Evolutionary conservation across 2,329 filamentous ascomycete species (phyloP).

Genomic region (Aspergillus udagawae): DNA sequence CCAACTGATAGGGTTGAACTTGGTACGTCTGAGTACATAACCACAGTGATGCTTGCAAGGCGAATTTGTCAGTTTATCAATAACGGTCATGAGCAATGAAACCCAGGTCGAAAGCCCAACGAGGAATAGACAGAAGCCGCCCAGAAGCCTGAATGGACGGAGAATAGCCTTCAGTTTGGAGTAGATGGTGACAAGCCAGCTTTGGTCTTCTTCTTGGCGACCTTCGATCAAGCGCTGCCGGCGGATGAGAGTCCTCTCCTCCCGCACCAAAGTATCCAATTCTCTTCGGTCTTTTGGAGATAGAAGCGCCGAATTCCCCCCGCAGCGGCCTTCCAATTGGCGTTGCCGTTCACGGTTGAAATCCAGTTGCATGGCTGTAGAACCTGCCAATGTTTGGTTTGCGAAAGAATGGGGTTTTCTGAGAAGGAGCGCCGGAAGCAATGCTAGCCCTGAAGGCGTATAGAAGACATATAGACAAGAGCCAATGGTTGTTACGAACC

Average conservation of each 20-base stretch:
- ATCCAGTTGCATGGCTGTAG: conserved; percentile 74
- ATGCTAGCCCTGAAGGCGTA: conserved; percentile 80
- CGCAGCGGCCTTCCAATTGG: conserved; percentile 81
- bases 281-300: conserved; percentile 84
- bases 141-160: conserved; percentile 81
- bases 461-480: conserved; percentile 84
- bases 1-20: conserved; percentile 95
- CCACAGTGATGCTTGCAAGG: conserved; percentile 86
- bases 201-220: conserved; percentile 63
- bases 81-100: conserved; percentile 90
- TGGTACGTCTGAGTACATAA: conserved; percentile 82
- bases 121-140: conserved; percentile 72
- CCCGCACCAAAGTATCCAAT: conserved; percentile 77
- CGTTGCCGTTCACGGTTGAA: conserved; percentile 87
- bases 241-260: conserved; percentile 87
- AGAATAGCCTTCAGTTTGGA: conserved; percentile 76
- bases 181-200: conserved; percentile 70
- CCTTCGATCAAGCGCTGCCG: conserved; percentile 80
- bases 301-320: conserved; percentile 69
- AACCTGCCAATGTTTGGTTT: conserved; percentile 70
- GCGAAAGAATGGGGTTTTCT: conserved; percentile 86
- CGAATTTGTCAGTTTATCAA: conserved; percentile 96
- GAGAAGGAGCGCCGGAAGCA: conserved; percentile 86
- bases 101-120: conserved; percentile 74
- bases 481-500: conserved; percentile 82